Conservation (phyloP, 1,139 yeast species). For the Geotrichum klebahnii region DNA sequence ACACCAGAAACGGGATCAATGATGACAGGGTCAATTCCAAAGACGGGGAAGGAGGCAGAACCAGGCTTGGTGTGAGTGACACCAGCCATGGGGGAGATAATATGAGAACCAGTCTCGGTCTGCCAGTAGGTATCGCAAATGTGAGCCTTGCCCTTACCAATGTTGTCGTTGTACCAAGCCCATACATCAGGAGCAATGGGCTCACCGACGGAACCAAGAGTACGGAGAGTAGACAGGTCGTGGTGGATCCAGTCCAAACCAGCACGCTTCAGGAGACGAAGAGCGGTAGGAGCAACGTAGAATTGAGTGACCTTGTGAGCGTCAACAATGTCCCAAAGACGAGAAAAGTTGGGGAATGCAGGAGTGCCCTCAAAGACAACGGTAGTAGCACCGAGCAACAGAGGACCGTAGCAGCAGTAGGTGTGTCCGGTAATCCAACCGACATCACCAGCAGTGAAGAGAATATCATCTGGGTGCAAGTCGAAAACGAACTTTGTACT, state of each 20-base stretch:
- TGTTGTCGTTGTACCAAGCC: slow-evolving; percentile 83
- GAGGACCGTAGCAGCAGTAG: slow-evolving; percentile 77
- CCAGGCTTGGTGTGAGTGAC: slow-evolving; percentile 87
- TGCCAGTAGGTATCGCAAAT: slow-evolving; percentile 93
- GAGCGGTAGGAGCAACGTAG: slow-evolving; percentile 87
- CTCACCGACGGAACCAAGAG: slow-evolving; percentile 84
- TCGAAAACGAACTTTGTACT: slow-evolving; percentile 75
- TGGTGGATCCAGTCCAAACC: slow-evolving; percentile 65
- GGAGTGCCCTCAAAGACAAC: slow-evolving; percentile 86
- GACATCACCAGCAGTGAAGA: slow-evolving; percentile 83
- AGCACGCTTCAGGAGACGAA: slow-evolving; percentile 76
- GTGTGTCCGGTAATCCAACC: slow-evolving; percentile 92
- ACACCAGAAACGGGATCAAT: slow-evolving; percentile 81
- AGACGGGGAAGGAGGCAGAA: slow-evolving; percentile 85
- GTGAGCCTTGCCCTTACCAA: slow-evolving; percentile 73
- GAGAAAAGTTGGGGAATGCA: slow-evolving; percentile 71
- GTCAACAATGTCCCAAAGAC: slow-evolving; percentile 83
- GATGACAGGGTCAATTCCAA: slow-evolving; percentile 77
- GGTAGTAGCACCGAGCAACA: slow-evolving; percentile 72
- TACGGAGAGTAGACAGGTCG: slow-evolving; percentile 63
- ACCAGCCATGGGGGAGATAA: slow-evolving; percentile 88
- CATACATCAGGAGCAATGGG: slow-evolving; percentile 91
- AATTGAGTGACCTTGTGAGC: slow-evolving; percentile 73
- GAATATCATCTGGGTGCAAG: slow-evolving; percentile 63
- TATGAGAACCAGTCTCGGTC: slow-evolving; percentile 87